Conservation (phyloP, 106 monocot species). For the Ottelia alismoides region DNA sequence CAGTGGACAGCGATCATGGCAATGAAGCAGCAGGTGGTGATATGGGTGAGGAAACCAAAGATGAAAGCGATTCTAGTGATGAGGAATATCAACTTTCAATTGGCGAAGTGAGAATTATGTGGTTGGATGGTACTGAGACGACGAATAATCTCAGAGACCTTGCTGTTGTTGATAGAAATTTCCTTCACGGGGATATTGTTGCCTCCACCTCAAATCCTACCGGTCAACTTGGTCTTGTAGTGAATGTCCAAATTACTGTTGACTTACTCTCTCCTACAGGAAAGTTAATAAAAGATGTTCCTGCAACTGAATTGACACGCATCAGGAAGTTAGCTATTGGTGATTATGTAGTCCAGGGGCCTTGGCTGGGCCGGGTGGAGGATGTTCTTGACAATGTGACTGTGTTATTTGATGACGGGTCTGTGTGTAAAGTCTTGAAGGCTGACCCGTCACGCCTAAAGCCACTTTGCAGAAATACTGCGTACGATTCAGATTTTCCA, state of each 20-base stretch:
- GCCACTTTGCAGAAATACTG: conserved; percentile 40
- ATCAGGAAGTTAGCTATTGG: conserved; percentile 60
- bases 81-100: conserved; percentile 33
- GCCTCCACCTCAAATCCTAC: conserved; percentile 68
- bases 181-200: conserved; percentile 78
- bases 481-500: conserved; percentile 55
- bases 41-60: conserved; percentile 8
- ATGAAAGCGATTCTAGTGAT: conserved; percentile 9
- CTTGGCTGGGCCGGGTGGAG: conserved; percentile 91
- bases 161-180: conserved; percentile 52
- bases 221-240: conserved; percentile 82
- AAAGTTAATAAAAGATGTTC: conserved; percentile 39
- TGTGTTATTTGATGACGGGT: conserved; percentile 88
- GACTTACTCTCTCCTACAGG: conserved; percentile 44
- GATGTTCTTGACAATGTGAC: conserved; percentile 95
- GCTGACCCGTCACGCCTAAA: conserved; percentile 72
- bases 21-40: not conserved
- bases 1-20: conserved; percentile 1
- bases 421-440: conserved; percentile 81
- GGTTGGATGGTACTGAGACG: conserved; percentile 68
- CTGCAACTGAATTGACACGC: conserved; percentile 60
- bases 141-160: conserved; percentile 42
- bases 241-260: conserved; percentile 61
- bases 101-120: conserved; percentile 63
- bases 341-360: conserved; percentile 76